Evolutionary conservation across 1,284 basidiomycete genomes (phyloP).

Genomic region (Coriolopsis trogii): DNA sequence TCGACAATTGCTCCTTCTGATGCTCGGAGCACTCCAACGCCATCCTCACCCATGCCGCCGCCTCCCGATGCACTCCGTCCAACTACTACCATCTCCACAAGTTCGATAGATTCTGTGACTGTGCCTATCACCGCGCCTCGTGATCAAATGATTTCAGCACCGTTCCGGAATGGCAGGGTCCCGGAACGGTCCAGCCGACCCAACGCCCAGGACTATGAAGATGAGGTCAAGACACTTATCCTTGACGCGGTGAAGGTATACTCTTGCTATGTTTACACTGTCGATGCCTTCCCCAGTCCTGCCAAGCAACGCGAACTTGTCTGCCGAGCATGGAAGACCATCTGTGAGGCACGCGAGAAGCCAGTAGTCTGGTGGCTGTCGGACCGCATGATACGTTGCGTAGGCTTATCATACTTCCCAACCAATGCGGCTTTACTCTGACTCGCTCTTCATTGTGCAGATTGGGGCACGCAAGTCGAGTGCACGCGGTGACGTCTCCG

Average conservation of each 20-base stretch:
- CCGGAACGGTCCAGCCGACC: neutral
- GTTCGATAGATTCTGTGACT: neutral
- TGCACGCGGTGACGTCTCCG: neutral
- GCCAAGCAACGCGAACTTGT: neutral
- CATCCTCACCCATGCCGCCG: too few species aligned
- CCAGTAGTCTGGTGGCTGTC: neutral
- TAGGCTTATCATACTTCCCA: neutral
- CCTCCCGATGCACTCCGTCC: neutral
- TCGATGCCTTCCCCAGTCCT: neutral
- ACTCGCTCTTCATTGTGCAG: neutral
- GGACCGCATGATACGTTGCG: conserved; percentile 4
- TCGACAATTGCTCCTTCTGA: too few species aligned
- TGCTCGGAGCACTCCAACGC: too few species aligned
- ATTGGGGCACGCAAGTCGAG: conserved; percentile 2
- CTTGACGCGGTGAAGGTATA: neutral
- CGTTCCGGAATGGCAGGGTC: neutral
- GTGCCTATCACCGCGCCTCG: neutral
- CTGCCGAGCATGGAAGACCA: neutral
- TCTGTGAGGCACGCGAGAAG: neutral
- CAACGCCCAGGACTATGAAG: neutral
- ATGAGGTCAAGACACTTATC: neutral
- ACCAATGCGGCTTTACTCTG: neutral
- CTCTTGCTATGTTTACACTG: conserved; percentile 1
- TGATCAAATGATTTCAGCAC: neutral
- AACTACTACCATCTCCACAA: neutral